Evolutionary conservation across 2,329 filamentous ascomycete species (phyloP).

Genomic region (Verticillium nubilum): DNA sequence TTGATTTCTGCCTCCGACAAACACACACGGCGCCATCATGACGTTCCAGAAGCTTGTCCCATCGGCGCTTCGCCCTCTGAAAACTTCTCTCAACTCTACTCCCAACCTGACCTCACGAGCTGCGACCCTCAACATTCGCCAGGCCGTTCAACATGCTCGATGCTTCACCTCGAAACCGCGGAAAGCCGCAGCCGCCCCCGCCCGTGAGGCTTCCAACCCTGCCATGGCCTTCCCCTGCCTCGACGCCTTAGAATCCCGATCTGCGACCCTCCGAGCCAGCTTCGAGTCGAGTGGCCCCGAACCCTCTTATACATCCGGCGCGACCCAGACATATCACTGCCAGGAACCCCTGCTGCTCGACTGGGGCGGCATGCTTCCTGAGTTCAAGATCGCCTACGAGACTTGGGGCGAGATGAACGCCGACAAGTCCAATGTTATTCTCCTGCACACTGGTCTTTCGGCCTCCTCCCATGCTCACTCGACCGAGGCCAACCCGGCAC

Average conservation of each 20-base stretch:
- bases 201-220: conserved; percentile 65
- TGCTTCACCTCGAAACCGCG: conserved; percentile 9
- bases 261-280: conserved; percentile 63
- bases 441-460: conserved; percentile 89
- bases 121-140: conserved; percentile 4
- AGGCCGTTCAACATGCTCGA: conserved; percentile 1
- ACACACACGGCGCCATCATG: conserved; percentile 7
- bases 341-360: conserved; percentile 73
- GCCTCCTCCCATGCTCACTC: conserved; percentile 97
- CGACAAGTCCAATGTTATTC: conserved; percentile 80
- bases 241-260: conserved; percentile 74
- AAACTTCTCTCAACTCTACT: neutral
- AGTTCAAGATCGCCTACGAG: conserved; percentile 90
- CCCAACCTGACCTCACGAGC: neutral
- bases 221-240: conserved; percentile 88
- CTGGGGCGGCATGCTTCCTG: conserved; percentile 87
- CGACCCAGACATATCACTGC: conserved; percentile 73
- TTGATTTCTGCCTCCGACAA: neutral
- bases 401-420: conserved; percentile 80
- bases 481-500: conserved; percentile 77
- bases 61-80: neutral
- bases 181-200: conserved; percentile 16
- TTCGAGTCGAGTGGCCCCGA: conserved; percentile 77
- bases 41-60: conserved; percentile 8
- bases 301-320: conserved; percentile 87